Base-by-base conservation (phyloP, 352 stramenopile species). In the Blastocystis sp. region DNA sequence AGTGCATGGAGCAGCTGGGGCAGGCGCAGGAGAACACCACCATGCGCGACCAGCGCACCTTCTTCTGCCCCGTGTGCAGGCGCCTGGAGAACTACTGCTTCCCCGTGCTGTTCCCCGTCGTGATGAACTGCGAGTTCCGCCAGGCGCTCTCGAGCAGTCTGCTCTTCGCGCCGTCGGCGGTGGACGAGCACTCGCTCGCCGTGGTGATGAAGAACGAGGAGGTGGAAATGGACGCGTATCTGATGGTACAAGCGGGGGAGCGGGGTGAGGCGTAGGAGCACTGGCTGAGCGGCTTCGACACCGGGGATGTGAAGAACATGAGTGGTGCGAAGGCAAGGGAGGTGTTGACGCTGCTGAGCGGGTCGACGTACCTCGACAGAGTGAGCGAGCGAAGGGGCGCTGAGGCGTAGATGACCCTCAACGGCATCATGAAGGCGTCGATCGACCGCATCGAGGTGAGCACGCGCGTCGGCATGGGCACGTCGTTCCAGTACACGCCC, bases 1-100 rank as follows among this genome's bases (percentile, higher is more conserved):
- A 59, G 33, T 85, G 74, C 33, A 50, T 85, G 51, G 26, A 70
- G 41, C 51, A 69, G 24, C 74, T 85, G 24, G 19, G 67, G 6
- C 4, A 62, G 1, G n/a, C 45, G 2, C 12, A 16, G 45, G 45
- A 16, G 21, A 70, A 31, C 41, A 31, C n/a, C 4, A 9, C 65
- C 60, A 51, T 69, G 21, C 10, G 21, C 3, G 50, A 21, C n/a
- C 24, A 26, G n/a, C 31, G 41, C 26, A 80, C 33, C 29, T 62
- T 85, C 59, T 85, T 85, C 55, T 85, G 74, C 66, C 74, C 74
- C 59, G 74, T 85, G n/a, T 85, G 74, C 50, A 50, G 74, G 16
- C 74, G 74, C 37, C 41, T 85, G 10, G 74, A 69, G 35, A 50
- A 50, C 31, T 29, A 13, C 6, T 24, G 29, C 16, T 26, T 67